Evolutionary conservation across 495 filamentous ascomycete genomes (phyloP).

Genomic region (Amorphotheca resinae): DNA sequence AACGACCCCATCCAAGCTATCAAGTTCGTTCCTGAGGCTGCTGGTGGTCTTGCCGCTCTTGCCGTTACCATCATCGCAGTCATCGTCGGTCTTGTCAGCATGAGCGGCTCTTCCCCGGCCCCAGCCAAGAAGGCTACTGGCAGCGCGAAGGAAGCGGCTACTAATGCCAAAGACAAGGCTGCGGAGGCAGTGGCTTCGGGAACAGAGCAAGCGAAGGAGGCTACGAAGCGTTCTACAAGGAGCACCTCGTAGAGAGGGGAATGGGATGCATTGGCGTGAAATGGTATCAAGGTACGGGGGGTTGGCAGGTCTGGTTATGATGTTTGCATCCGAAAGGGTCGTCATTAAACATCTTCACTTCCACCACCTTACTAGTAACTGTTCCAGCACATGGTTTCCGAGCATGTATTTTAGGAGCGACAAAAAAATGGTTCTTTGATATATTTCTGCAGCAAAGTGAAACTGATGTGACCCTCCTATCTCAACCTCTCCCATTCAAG

Average conservation of each 20-base stretch:
- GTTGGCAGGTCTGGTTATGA: neutral
- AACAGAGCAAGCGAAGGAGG: slow-evolving; percentile 54
- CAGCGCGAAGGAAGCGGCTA: slow-evolving; percentile 62
- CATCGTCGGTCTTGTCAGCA: slow-evolving; percentile 38
- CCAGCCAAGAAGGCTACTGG: slow-evolving; percentile 39
- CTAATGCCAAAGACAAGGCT: slow-evolving; percentile 66
- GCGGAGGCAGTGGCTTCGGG: slow-evolving; percentile 53
- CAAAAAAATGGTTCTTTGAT: slow-evolving; percentile 5
- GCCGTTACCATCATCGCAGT: slow-evolving; percentile 55
- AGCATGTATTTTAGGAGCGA: slow-evolving; percentile 19
- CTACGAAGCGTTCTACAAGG: slow-evolving; percentile 36
- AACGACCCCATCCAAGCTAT: slow-evolving; percentile 80
- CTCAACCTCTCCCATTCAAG: too few species aligned
- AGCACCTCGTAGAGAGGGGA: slow-evolving; percentile 23
- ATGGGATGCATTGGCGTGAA: neutral
- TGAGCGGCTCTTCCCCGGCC: slow-evolving; percentile 39
- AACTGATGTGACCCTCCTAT: too few species aligned
- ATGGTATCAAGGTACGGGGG: neutral
- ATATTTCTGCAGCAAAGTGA: too few species aligned
- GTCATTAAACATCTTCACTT: neutral
- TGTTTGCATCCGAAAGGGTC: neutral
- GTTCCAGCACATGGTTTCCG: neutral
- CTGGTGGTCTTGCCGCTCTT: slow-evolving; percentile 61
- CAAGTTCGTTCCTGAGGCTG: slow-evolving; percentile 84
- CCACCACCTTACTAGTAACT: neutral